Evolutionary conservation across 441 rosid species (phyloP), one percentile per base, ranked within the genome.

Genomic region (Caryocar brasiliense): DNA sequence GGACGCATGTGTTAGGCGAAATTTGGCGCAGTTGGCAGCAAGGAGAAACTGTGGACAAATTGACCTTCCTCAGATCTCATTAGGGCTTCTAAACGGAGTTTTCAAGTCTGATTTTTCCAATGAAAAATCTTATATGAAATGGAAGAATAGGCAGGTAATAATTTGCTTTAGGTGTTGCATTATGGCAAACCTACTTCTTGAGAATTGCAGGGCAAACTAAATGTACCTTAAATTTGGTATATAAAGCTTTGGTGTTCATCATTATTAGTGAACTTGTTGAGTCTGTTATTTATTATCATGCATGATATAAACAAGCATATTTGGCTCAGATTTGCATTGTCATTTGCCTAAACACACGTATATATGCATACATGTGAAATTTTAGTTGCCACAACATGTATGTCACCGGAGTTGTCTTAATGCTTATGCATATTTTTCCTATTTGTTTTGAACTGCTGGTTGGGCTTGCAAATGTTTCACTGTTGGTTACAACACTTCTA

Each of bases 81-180:
- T 81, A 73, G 97, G 81, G 47, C 86, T 88, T 59, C 70, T 93
- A 64, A 78, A 73, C 76, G 95, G 88, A 54, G 71, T 80, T 57
- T 75, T 73, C 74, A 76, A 77, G 79, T 86, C 93, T 64, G 97
- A 86, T 74, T 86, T 93, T 73, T 76, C 56, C 44, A 77, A 52
- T 65, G 96, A 88, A 68, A 93, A 84, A 67, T 74, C 75, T 52
- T 88, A 86, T 73, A 45, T 72, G 64, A 81, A 86, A 56, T 88
- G 99, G 99, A 88, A 77, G 73, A 76, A 66, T 62, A 88, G 99
- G 69, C 93, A 88, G 95, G 99, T 88, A 71, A 49, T 37, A 17
- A 52, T 59, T 24, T 54, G 36, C 42, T 36, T 46, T 25, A 18
- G 33, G 12, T 30, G 43, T 53, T 54, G 22, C 5, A 26, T n/a